Evolutionary conservation across 2,329 filamentous ascomycete genomes (phyloP), one percentile per base, ranked within the genome.

Genomic region (Trichoderma koningiopsis): DNA sequence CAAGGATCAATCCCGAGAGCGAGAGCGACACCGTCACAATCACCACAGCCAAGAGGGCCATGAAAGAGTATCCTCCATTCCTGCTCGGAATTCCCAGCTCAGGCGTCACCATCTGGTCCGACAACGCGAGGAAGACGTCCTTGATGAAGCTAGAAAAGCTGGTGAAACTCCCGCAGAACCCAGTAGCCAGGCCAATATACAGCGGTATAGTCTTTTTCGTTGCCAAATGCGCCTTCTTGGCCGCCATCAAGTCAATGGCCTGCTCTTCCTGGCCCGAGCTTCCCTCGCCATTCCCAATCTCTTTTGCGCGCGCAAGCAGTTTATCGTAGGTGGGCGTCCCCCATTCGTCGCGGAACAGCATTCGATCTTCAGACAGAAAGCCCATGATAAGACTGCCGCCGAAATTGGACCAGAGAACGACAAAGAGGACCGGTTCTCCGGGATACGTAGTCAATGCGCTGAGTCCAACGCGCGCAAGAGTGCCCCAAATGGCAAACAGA

Each of bases 101-200:
- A 0, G 79, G 76, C 1, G 78, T 76, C 11, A 79, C 81, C 13
- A 96, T 81, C 72, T 91, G 86, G 76, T 97, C 96, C 4, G 92
- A 90, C 22, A 96, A 80, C 0, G 92, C 91, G 27, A 97, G 85
- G 77, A 96, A 97, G 16, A 86, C 81, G 74, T 97, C 94, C 7
- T 92, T 87, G 58, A 94, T 89, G 77, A 97, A 96, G 24, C 90
- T 89, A 0, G 94, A 97, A 79, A 97, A 97, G 11, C 91, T 94
- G 0, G 94, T 97, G 75, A 96, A 92, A 73, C 92, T 94, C 71
- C 95, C 93, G 75, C 93, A 97, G 79, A 96, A 96, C 13, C 92
- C 95, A 0, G 92, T 97, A 0, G 92, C 88, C 6, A 97, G 87
- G 62, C 92, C 94, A 70, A 97, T 91, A 76, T 96, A 97, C 0